A percentile compares a stretch with the other conserved stretches of the same genome.
Conservation (phyloP, 345 rosid species). For the Melaleuca alternifolia region DNA sequence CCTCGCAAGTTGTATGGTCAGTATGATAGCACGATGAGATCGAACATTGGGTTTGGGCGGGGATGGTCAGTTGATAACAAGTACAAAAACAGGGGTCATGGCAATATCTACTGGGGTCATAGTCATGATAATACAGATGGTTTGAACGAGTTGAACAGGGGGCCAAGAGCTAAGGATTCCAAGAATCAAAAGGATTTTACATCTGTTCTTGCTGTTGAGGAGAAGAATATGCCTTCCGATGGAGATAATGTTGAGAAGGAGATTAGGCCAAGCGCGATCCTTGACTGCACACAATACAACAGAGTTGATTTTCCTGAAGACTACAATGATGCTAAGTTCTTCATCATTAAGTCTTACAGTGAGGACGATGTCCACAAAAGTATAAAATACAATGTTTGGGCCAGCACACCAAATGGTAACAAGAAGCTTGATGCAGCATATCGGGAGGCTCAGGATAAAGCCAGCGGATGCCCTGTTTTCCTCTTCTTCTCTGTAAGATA, state of each 20-base stretch:
- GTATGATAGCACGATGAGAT: conserved; percentile 45
- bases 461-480: conserved; percentile 45
- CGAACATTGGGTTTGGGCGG: conserved; percentile 52
- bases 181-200: conserved; percentile 47
- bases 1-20: conserved; percentile 61
- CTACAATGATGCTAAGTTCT: conserved; percentile 62
- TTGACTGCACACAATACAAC: conserved; percentile 17
- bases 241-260: conserved; percentile 13
- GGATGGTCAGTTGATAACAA: conserved; percentile 59
- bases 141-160: conserved; percentile 78
- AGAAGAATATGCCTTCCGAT: conserved; percentile 25
- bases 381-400: conserved; percentile 87
- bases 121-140: conserved; percentile 63
- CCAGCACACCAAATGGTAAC: conserved; percentile 80
- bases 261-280: conserved; percentile 7
- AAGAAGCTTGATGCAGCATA: conserved; percentile 78
- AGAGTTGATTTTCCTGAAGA: conserved; percentile 32
- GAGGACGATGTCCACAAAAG: conserved; percentile 91
- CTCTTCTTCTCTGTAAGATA: conserved; percentile 60
- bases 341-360: conserved; percentile 77
- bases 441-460: conserved; percentile 53
- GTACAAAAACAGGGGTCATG: conserved; percentile 59
- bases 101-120: conserved; percentile 50
- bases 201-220: conserved; percentile 35
- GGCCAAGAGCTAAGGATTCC: conserved; percentile 70